Evolutionary conservation across 768 basidiomycete genomes (phyloP), one percentile per base, ranked within the genome.

Genomic region (Boletus pseudo-olivaceus): DNA sequence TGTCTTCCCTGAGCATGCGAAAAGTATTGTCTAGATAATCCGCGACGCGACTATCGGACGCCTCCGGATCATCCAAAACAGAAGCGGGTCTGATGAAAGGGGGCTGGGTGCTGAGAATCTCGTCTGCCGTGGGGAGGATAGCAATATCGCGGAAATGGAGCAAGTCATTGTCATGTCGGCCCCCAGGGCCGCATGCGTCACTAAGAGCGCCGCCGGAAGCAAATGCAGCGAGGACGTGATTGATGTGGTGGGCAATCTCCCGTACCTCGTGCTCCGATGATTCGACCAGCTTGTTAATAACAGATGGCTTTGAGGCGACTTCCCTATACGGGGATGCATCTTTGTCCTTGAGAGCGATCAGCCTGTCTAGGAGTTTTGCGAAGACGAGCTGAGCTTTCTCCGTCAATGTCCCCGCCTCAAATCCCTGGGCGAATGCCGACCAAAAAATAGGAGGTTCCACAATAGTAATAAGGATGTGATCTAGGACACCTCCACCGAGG

Each of bases 131-230:
- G 1, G 87, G 87, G 5, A 85, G 71, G 51, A 89, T 82, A 29
- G 80, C 65, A 20, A 88, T 83, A 8, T 79, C 59, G 11, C 81
- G 79, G 60, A 85, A 88, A 53, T 85, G 78, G 8, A 63, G 57
- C 43, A 80, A 80, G 62, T 89, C 87, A 47, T 89, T 89, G 61
- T 87, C 84, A 53, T 88, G 87, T 6, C 87, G 75, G 3, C 85
- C 87, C 0, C 87, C 87, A 0, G 87, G 82, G 10, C 69, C 67
- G 32, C 53, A 57, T 7, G 47, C 29, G 19, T 54, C 66, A 32
- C 57, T 56, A n/a, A 56, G 47, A 19, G 58, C 32, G 11, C 63
- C 58, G 19, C 64, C 65, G 10, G 67, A 49, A 23, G 62, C 61
- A 55, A 64, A 64, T 7, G 72, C 60, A 15, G 66, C 61, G 12